Evolutionary conservation across 2,329 filamentous ascomycete species (phyloP).

Genomic region (Byssochlamys sp.): DNA sequence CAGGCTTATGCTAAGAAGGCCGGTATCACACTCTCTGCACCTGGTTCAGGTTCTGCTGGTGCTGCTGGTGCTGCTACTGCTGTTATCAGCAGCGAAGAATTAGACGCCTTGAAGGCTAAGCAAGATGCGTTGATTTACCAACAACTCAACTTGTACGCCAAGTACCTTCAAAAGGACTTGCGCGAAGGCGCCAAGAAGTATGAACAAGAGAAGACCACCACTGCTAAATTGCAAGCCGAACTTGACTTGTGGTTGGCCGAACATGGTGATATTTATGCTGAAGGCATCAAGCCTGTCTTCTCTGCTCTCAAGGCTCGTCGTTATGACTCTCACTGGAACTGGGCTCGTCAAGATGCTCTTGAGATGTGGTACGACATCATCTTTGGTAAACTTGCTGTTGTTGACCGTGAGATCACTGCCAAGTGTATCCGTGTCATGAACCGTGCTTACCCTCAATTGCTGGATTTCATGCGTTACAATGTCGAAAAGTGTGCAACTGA

Average conservation of each 20-base stretch:
- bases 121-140: no score
- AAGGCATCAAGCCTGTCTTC: conserved; percentile 89
- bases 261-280: conserved; percentile 91
- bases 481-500: conserved; percentile 97
- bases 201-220: no score
- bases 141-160: no score
- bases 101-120: no score
- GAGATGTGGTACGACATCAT: conserved; percentile 99
- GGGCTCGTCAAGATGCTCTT: conserved; percentile 92
- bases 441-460: conserved; percentile 83
- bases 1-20: conserved; percentile 81
- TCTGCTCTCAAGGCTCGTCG: conserved; percentile 85
- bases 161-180: no score
- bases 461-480: conserved; percentile 99
- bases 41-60: no score
- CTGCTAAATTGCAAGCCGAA: conserved; percentile 90
- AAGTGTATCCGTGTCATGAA: conserved; percentile 99
- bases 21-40: conserved; percentile 72
- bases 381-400: conserved; percentile 81
- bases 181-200: conserved; percentile 65
- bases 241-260: conserved; percentile 90
- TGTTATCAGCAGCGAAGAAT: no score
- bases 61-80: no score
- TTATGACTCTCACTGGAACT: conserved; percentile 99
- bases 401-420: conserved; percentile 96